Evolutionary conservation across 2,329 filamentous ascomycete genomes (phyloP).

Genomic region (Trichophyton equinum): DNA sequence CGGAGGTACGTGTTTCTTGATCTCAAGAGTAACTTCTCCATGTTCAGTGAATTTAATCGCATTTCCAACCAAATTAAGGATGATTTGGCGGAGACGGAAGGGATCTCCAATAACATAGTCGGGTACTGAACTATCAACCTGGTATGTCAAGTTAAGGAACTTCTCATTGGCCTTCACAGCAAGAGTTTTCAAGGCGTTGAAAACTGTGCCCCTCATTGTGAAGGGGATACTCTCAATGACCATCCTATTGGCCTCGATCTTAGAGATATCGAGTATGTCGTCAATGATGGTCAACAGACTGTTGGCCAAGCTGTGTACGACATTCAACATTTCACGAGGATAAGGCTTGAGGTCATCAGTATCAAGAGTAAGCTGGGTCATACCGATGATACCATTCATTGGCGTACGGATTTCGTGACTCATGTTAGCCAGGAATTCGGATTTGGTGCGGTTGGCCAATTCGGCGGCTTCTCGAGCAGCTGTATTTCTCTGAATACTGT

Average conservation of each 20-base stretch:
- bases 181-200: conserved; percentile 91
- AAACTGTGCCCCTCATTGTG: conserved; percentile 83
- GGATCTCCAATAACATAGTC: conserved; percentile 94
- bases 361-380: conserved; percentile 93
- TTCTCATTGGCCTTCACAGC: conserved; percentile 98
- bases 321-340: conserved; percentile 96
- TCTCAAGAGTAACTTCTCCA: conserved; percentile 90
- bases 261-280: conserved; percentile 55
- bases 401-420: conserved; percentile 95
- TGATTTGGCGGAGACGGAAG: conserved; percentile 91
- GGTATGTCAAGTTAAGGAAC: conserved; percentile 81
- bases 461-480: conserved; percentile 92
- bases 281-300: conserved; percentile 96
- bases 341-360: conserved; percentile 90
- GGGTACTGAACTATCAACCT: conserved; percentile 83
- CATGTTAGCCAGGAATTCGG: conserved; percentile 97
- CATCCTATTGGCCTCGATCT: conserved; percentile 92
- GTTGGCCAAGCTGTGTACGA: conserved; percentile 92
- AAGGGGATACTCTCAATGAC: conserved; percentile 97
- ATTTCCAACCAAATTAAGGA: conserved; percentile 92
- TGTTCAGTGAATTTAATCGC: conserved; percentile 98
- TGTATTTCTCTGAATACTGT: conserved; percentile 94
- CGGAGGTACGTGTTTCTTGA: conserved; percentile 27
- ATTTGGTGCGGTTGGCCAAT: conserved; percentile 94
- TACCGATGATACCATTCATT: conserved; percentile 96